Conservation (phyloP, 305 asterid genomes). For the Withania somnifera region DNA sequence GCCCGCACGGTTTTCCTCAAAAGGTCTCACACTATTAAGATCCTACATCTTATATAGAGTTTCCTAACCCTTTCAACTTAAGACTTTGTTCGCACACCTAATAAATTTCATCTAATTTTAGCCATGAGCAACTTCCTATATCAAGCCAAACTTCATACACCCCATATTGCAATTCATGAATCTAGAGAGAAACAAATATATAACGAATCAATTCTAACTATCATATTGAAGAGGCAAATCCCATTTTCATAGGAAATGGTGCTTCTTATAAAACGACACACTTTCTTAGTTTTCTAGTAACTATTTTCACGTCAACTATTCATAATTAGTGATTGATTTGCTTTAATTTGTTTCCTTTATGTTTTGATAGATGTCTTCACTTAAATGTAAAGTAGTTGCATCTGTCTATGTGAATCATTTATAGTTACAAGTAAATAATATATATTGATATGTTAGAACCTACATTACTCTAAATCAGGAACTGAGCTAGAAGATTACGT, state of each 20-base stretch:
- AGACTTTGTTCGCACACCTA: too few relatives aligned
- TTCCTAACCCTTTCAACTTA: too few relatives aligned
- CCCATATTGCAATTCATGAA: neutral
- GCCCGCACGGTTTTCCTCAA: too few relatives aligned
- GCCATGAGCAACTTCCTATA: neutral
- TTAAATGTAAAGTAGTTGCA: neutral
- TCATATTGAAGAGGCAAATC: neutral
- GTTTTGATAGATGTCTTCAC: neutral
- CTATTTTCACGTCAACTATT: neutral
- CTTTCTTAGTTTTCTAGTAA: neutral
- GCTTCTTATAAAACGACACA: neutral
- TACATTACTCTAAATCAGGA: neutral
- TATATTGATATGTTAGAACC: too few relatives aligned
- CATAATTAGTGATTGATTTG: neutral
- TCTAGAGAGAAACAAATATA: neutral
- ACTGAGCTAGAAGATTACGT: neutral
- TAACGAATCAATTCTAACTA: neutral
- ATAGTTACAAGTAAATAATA: neutral
- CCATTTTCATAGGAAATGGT: neutral
- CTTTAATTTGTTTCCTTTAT: neutral
- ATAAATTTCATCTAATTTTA: too few relatives aligned
- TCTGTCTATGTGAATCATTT: neutral
- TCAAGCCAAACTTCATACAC: neutral
- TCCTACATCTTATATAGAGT: too few relatives aligned
- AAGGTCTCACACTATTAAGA: too few relatives aligned